Base-by-base conservation (phyloP, 441 rosid species). In the Adansonia madagascariensis region DNA sequence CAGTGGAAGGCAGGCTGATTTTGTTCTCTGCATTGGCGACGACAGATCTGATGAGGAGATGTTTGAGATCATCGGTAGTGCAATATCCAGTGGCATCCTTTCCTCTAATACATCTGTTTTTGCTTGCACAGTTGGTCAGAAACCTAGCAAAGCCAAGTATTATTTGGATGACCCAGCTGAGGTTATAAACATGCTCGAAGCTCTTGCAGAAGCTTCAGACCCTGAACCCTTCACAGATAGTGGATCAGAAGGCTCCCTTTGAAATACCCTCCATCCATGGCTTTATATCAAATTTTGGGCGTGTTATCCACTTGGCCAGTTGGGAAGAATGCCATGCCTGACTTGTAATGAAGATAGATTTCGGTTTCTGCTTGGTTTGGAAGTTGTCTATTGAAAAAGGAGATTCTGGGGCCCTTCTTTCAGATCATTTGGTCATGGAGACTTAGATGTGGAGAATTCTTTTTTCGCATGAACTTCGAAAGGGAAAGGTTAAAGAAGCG, bases 131-230 rank as follows among this genome's bases (percentile, higher is more conserved):
- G 98, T 95, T 31, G 97, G 94, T 12, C 98, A 95, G 84, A 93
- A 95, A 84, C 98, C 98, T 57, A 94, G 98, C 87, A 94, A 94
- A 85, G 98, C 98, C 72, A 94, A 89, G 82, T 94, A 93, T 83
- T 95, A 93, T 79, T 71, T 95, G 86, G 98, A 95, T 22, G 98
- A 95, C 73, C 76, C 95, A n/a, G 41, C 71, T 41, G 95, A 88
- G 3, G 93, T 91, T 15, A 77, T 91, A 64, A 78, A 41, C 75
- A 88, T 88, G 92, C 95, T 91, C 7, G 82, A 81, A 24, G 87
- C 88, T 6, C 92, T 91, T 6, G 90, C 93, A 0, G 91, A 88
- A 65, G 93, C 90, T 52, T 91, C 95, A 18, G 88, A 82, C 53
- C 82, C 84, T 63, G 66, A 83, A 9, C 66, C 80, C 22, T 82